These are phyloP conservation scores for Abelmoschus esculentus DNA, from an alignment of 345 rosid species.

Conservation along the genomic window DNA sequence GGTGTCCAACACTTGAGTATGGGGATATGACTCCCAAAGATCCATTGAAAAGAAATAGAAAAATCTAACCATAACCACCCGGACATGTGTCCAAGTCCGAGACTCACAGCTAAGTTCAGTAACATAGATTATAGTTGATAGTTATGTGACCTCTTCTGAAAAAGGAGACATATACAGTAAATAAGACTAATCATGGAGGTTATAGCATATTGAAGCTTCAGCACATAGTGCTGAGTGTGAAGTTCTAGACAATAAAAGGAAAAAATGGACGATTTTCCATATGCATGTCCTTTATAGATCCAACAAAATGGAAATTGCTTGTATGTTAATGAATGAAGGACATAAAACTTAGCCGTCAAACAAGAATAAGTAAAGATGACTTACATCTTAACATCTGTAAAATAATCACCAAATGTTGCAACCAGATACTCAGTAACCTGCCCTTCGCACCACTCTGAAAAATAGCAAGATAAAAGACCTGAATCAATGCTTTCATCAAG, in stretches of 20 bases:
- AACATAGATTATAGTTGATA: neutral
- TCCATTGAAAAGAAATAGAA: too few species aligned
- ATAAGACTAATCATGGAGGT: neutral
- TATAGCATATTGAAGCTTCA: neutral
- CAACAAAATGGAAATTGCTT: too few species aligned
- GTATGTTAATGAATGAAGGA: neutral
- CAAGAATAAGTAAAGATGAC: slow-evolving; percentile 23
- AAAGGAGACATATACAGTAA: neutral
- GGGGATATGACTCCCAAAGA: too few species aligned
- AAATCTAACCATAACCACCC: too few species aligned
- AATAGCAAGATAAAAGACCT: slow-evolving; percentile 18
- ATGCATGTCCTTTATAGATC: too few species aligned
- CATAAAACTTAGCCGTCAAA: neutral
- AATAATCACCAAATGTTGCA: slow-evolving; percentile 94
- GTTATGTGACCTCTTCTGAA: too few species aligned
- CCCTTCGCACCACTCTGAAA: slow-evolving; percentile 93
- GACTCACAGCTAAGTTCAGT: too few species aligned
- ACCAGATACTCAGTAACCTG: slow-evolving; percentile 91
- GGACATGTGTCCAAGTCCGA: too few species aligned
- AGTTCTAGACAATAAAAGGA: neutral
- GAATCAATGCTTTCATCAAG: slow-evolving; percentile 6
- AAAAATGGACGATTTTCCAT: too few species aligned
- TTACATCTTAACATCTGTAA: slow-evolving; percentile 92
- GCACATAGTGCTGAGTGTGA: neutral
- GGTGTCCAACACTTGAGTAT: too few species aligned